A percentile compares a stretch with the other conserved stretches of the same genome.
These are phyloP conservation scores for Chlorophyllum brunneum DNA, from an alignment of 768 basidiomycete genomes.

Conservation along the genomic window DNA sequence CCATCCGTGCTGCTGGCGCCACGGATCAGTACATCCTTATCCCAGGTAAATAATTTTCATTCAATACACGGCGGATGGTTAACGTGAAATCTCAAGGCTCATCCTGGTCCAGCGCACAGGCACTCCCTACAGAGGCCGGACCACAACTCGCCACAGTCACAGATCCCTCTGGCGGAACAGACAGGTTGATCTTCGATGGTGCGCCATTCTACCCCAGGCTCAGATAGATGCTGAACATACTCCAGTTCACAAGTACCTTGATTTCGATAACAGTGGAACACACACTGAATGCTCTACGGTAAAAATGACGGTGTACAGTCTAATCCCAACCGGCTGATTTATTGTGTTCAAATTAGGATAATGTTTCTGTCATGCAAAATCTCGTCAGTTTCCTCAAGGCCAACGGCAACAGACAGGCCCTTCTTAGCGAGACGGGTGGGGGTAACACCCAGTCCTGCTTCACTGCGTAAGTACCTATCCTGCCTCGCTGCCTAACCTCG, in stretches of 20 bases:
- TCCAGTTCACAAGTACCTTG: constrained; percentile 56
- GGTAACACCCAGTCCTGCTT: constrained; percentile 47
- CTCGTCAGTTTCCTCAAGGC: constrained; percentile 38
- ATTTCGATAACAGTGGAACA: constrained; percentile 45
- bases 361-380: constrained; percentile 37
- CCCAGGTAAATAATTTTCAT: constrained; percentile 35
- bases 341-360: constrained; percentile 27
- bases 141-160: constrained; percentile 36
- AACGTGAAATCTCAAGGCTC: constrained; percentile 16
- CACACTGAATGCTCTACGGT: constrained; percentile 30
- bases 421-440: constrained; percentile 50
- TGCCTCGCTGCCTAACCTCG: background rate
- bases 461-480: constrained; percentile 24
- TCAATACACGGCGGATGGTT: background rate
- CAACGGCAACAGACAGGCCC: constrained; percentile 29
- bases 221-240: background rate
- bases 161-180: constrained; percentile 37
- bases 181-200: constrained; percentile 49
- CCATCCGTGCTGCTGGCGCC: constrained; percentile 54
- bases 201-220: background rate
- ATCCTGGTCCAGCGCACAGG: constrained; percentile 25
- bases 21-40: constrained; percentile 52
- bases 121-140: constrained; percentile 41
- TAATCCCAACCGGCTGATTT: background rate
- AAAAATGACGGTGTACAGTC: constrained; percentile 1